These are phyloP conservation scores for Drosera spatulata DNA, from an alignment of 179 eudicot genomes.

Conservation along the genomic window DNA sequence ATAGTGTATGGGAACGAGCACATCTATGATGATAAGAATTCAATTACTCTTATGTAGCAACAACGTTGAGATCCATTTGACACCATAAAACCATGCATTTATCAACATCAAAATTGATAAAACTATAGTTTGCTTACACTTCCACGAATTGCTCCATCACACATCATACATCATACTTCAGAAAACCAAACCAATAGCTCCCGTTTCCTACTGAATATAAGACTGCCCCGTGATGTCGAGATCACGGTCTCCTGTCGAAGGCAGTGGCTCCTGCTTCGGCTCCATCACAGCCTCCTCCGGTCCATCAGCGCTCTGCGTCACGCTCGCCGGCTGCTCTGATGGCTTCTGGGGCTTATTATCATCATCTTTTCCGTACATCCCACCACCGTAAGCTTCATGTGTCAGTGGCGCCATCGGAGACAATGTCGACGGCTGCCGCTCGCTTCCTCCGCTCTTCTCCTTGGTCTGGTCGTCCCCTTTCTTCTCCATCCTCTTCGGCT, in stretches of 20 bases:
- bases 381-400: conserved; percentile 64
- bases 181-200: too few relatives aligned
- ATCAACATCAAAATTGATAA: too few relatives aligned
- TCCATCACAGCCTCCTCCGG: conserved; percentile 23
- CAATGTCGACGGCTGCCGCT: conserved; percentile 11
- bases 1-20: too few relatives aligned
- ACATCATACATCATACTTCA: too few relatives aligned
- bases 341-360: conserved; percentile 3
- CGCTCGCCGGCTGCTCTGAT: conserved; percentile 39
- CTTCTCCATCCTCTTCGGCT: conserved; percentile 2
- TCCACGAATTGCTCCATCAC: too few relatives aligned
- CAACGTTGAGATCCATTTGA: too few relatives aligned
- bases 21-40: too few relatives aligned
- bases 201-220: conserved; percentile 42
- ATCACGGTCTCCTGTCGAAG: conserved; percentile 65
- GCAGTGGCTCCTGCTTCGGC: conserved; percentile 55
- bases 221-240: conserved; percentile 78
- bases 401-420: conserved; percentile 50
- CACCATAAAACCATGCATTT: too few relatives aligned
- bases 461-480: not conserved
- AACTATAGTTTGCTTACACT: too few relatives aligned
- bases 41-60: too few relatives aligned
- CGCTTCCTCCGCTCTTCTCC: not conserved
- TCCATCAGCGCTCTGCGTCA: conserved; percentile 73
- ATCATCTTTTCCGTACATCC: conserved; percentile 55